Percentiles rank a stretch among this genome's conserved stretches.
Conservation (phyloP, 1,284 basidiomycete genomes). For the Bondarzewia mesenterica region DNA sequence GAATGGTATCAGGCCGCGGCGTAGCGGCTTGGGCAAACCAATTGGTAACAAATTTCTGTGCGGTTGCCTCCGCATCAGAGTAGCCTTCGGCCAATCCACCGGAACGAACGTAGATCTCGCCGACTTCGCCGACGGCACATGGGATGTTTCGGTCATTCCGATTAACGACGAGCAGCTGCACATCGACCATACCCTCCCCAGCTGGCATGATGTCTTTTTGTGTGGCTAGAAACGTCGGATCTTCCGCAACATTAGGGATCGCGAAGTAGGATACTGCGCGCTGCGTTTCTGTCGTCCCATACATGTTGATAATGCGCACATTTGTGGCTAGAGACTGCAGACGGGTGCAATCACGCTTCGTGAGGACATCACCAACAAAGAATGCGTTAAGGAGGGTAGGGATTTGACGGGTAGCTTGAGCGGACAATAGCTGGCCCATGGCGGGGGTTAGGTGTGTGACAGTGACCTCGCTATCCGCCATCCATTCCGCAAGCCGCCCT, state of each 20-base stretch:
- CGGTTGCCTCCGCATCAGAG: conserved; percentile 76
- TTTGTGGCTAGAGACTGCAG: conserved; percentile 91
- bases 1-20: conserved; percentile 63
- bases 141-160: conserved; percentile 82
- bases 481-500: conserved; percentile 96
- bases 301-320: conserved; percentile 98
- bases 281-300: conserved; percentile 99
- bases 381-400: conserved; percentile 87
- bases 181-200: conserved; percentile 96
- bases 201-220: conserved; percentile 99
- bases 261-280: conserved; percentile 97
- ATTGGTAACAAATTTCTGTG: conserved; percentile 88
- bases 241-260: conserved; percentile 80
- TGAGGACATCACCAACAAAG: conserved; percentile 99
- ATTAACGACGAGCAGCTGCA: conserved; percentile 97
- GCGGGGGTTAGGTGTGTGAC: conserved; percentile 97
- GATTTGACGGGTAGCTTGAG: conserved; percentile 88
- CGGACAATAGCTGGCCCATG: conserved; percentile 98
- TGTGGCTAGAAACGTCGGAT: conserved; percentile 85
- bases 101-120: conserved; percentile 97
- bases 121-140: conserved; percentile 94
- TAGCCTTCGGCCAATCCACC: conserved; percentile 97
- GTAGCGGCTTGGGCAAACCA: conserved; percentile 70
- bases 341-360: conserved; percentile 95
- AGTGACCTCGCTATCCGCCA: conserved; percentile 86